Percentiles rank a stretch among this genome's conserved stretches.
Conservation (phyloP, 345 rosid genomes). For the Boechera divaricarpa region DNA sequence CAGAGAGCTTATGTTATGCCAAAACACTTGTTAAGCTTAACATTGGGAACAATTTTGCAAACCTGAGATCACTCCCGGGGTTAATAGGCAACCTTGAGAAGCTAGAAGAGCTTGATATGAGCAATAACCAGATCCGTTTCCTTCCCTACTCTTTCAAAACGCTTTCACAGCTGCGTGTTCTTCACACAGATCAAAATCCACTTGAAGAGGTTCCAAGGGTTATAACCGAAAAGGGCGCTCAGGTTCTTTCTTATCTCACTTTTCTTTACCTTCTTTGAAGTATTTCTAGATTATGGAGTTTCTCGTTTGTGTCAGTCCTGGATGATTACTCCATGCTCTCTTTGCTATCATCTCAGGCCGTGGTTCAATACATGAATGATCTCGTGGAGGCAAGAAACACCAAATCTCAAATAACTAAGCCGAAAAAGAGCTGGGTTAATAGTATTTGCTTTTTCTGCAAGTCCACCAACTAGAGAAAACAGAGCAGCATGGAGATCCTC, state of each 20-base stretch:
- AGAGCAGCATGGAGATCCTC: conserved; percentile 56
- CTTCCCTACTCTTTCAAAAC: conserved; percentile 89
- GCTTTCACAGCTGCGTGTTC: conserved; percentile 69
- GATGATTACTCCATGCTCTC: conserved; percentile 10
- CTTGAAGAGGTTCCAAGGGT: conserved; percentile 88
- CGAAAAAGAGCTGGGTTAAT: conserved; percentile 81
- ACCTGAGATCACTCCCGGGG: conserved; percentile 77
- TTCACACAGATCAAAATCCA: conserved; percentile 76
- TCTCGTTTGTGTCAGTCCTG: conserved; percentile 9
- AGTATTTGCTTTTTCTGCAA: conserved; percentile 75
- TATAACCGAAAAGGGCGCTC: conserved; percentile 82
- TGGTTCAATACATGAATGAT: conserved; percentile 84
- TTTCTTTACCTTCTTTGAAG: not conserved
- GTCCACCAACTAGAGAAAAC: conserved; percentile 76
- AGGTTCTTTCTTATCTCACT: conserved; percentile 54
- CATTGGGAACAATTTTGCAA: conserved; percentile 93
- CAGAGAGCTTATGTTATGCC: conserved; percentile 93
- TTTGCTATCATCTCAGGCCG: conserved; percentile 61
- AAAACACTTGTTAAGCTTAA: conserved; percentile 86
- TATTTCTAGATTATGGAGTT: not conserved
- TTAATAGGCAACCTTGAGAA: conserved; percentile 92
- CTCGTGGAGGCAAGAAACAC: conserved; percentile 65
- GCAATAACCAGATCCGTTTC: conserved; percentile 91
- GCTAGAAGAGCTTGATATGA: conserved; percentile 92
- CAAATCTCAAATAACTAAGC: conserved; percentile 60